Evolutionary conservation across 345 rosid species (phyloP).

Genomic region (Gossypioides kirkii): DNA sequence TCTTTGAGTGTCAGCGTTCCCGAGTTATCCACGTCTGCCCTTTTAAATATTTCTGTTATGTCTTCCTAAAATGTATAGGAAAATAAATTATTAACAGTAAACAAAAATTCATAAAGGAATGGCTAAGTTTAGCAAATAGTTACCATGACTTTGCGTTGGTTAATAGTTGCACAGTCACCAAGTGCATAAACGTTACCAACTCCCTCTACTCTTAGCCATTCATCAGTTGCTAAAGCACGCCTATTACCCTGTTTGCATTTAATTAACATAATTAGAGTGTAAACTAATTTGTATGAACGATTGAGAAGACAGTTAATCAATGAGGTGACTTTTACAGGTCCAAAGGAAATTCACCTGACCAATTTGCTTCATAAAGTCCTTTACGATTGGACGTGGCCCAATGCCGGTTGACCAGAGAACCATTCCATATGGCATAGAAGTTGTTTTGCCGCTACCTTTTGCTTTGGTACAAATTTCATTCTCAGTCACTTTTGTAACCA

Average conservation of each 20-base stretch:
- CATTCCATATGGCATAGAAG: conserved; percentile 85
- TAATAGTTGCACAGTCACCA: conserved; percentile 97
- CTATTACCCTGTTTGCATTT: conserved; percentile 46
- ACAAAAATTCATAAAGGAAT: background rate
- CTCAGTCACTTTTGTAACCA: conserved; percentile 76
- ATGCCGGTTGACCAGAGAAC: conserved; percentile 99
- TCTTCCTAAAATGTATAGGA: conserved; percentile 56
- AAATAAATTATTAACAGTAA: background rate
- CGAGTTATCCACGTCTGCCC: conserved; percentile 89
- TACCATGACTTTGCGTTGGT: conserved; percentile 80
- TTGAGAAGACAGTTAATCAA: background rate
- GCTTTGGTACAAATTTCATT: conserved; percentile 78
- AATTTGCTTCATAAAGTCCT: conserved; percentile 86
- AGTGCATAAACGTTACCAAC: conserved; percentile 68
- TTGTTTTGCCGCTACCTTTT: conserved; percentile 50
- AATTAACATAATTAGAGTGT: background rate
- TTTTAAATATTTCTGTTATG: conserved; percentile 64
- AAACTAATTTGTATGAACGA: background rate
- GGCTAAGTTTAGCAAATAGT: background rate
- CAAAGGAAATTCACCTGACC: conserved; percentile 61
- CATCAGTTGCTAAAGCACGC: conserved; percentile 94
- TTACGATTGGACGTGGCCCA: conserved; percentile 76
- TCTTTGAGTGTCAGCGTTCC: conserved; percentile 80
- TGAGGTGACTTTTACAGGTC: background rate
- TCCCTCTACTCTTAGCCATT: conserved; percentile 93